Conservation (phyloP, 805 yeast species). For the Lipomyces sp. region DNA sequence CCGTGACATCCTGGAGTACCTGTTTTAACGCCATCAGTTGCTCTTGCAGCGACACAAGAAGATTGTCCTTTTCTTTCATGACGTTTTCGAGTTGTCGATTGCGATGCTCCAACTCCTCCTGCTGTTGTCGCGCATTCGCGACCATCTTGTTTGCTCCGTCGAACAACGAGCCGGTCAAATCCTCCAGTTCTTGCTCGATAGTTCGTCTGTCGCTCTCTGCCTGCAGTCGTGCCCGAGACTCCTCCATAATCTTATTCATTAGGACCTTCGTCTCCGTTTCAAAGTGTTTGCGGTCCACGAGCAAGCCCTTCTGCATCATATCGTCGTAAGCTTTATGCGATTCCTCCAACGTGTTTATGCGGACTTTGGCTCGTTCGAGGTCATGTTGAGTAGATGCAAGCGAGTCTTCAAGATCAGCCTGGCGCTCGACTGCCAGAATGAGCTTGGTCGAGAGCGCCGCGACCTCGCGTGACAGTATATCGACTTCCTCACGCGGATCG, state of each 20-base stretch:
- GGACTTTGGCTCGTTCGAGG: slow-evolving; percentile 10
- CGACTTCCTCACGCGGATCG: slow-evolving; percentile 22
- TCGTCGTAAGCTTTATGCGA: slow-evolving; percentile 11
- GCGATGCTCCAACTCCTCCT: slow-evolving; percentile 54
- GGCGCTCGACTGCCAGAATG: slow-evolving; percentile 32
- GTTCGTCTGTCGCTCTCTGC: slow-evolving; percentile 62
- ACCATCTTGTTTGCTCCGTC: slow-evolving; percentile 86
- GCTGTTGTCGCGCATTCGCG: slow-evolving; percentile 65
- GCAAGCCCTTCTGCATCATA: slow-evolving; percentile 14
- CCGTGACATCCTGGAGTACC: slow-evolving; percentile 30
- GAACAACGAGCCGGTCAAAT: slow-evolving; percentile 69
- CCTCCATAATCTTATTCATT: slow-evolving; percentile 36
- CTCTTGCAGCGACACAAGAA: slow-evolving; percentile 57
- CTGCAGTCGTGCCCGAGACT: slow-evolving; percentile 38
- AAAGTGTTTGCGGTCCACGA: slow-evolving; percentile 36
- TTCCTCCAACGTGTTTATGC: slow-evolving; percentile 21
- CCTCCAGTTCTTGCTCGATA: slow-evolving; percentile 73
- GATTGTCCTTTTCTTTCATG: slow-evolving; percentile 57
- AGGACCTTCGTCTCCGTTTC: slow-evolving; percentile 35
- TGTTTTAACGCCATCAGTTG: slow-evolving; percentile 66
- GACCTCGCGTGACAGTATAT: slow-evolving; percentile 24
- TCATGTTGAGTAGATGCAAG: slow-evolving; percentile 26
- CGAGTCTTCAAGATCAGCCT: slow-evolving; percentile 32
- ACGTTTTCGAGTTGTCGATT: slow-evolving; percentile 27
- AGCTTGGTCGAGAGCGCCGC: slow-evolving; percentile 32